Conservation (phyloP, 2,329 filamentous ascomycete genomes). For the Ophiostoma australiae region DNA sequence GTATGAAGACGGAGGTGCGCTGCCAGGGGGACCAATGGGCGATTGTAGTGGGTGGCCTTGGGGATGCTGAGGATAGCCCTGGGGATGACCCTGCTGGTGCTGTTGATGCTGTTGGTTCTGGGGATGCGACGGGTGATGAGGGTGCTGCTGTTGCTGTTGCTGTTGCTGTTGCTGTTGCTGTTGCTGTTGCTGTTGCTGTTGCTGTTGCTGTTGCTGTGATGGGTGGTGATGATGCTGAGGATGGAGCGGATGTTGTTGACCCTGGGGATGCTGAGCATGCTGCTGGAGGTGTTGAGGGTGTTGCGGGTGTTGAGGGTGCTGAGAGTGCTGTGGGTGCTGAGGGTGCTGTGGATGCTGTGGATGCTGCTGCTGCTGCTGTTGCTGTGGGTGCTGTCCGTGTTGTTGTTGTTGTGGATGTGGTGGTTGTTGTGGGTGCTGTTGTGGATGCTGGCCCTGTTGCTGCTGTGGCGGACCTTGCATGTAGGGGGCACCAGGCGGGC, state of each 20-base stretch:
- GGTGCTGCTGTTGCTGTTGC: neutral
- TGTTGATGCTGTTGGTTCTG: neutral
- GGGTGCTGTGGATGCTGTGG: constrained; percentile 10
- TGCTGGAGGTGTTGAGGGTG: neutral
- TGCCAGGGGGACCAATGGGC: constrained; percentile 8
- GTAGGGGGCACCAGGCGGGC: constrained; percentile 37
- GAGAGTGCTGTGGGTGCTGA: neutral
- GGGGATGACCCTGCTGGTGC: constrained; percentile 17
- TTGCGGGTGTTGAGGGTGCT: neutral
- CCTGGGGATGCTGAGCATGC: constrained; percentile 19
- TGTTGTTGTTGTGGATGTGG: constrained; percentile 20
- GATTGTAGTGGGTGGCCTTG: constrained; percentile 5
- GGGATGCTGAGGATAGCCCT: neutral
- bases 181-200: neutral
- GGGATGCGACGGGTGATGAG: neutral
- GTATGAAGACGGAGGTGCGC: constrained; percentile 7
- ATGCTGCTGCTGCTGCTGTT: constrained; percentile 23
- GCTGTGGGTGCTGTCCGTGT: constrained; percentile 32
- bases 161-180: neutral
- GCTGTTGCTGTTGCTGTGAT: neutral
- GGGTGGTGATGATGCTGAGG: neutral
- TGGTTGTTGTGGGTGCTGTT: constrained; percentile 16
- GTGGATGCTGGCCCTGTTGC: constrained; percentile 24
- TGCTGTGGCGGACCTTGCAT: constrained; percentile 35
- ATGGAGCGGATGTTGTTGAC: constrained; percentile 6